These are phyloP conservation scores for Populus pruinosa DNA, from an alignment of 345 rosid genomes.

Conservation along the genomic window DNA sequence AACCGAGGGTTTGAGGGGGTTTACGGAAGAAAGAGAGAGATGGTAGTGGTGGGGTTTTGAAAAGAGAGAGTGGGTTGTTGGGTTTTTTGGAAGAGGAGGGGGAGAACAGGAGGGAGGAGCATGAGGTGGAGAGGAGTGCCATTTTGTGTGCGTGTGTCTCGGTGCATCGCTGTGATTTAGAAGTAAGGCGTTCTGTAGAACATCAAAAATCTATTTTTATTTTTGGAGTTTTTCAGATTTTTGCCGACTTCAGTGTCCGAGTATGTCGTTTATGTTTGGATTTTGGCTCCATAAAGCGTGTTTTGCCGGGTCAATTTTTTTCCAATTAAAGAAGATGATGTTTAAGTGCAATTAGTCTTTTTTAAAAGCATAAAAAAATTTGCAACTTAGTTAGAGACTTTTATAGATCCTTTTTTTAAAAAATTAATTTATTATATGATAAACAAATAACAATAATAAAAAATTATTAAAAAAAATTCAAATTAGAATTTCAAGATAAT, in stretches of 20 bases:
- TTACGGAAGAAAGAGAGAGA: constrained; percentile 14
- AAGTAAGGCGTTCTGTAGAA: neutral
- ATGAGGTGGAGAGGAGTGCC: constrained; percentile 37
- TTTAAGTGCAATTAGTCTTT: too few relatives aligned
- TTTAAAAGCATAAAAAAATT: too few relatives aligned
- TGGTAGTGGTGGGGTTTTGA: neutral
- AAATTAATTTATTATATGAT: too few relatives aligned
- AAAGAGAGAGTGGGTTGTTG: neutral
- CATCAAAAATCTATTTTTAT: neutral
- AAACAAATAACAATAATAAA: too few relatives aligned
- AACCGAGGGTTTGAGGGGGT: constrained; percentile 10
- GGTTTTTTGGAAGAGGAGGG: neutral
- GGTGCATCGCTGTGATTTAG: neutral
- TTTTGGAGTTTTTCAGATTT: neutral
- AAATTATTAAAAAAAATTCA: too few relatives aligned
- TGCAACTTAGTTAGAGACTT: too few relatives aligned
- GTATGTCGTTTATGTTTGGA: neutral
- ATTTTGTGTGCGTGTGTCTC: constrained; percentile 3
- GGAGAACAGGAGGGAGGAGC: constrained; percentile 20
- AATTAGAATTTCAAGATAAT: too few relatives aligned
- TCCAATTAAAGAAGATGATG: too few relatives aligned
- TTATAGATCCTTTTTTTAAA: too few relatives aligned
- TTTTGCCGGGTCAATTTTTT: too few relatives aligned
- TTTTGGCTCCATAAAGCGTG: too few relatives aligned
- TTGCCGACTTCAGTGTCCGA: neutral